phyloP scores from a whole-genome alignment of 208 protist genomes.

The Leishmania guyanensis region DNA sequence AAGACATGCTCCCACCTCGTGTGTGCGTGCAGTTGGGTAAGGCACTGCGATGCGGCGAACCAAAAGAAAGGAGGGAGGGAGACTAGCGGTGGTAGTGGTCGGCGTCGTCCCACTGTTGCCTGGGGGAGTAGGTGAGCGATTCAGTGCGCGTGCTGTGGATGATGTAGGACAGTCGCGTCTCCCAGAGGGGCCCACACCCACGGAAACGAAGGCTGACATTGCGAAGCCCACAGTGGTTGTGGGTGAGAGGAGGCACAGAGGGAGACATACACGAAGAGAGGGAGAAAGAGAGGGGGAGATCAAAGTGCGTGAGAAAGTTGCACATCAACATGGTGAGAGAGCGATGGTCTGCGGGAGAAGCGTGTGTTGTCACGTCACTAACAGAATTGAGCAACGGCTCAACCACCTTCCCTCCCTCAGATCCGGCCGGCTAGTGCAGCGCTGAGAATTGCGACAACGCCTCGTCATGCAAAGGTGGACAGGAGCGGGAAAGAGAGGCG shows the following conservation, averaged over 20 bases:
- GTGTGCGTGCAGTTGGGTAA: slow-evolving; percentile 1
- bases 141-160: not conserved
- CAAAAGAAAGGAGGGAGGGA: not conserved
- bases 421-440: not conserved
- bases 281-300: not conserved
- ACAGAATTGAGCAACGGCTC: not conserved
- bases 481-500: not conserved
- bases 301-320: not conserved
- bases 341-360: not conserved
- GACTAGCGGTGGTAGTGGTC: not conserved
- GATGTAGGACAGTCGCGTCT: slow-evolving; percentile 18
- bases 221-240: not conserved
- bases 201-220: not conserved
- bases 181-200: slow-evolving; percentile 20
- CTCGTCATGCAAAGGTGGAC: not conserved
- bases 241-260: not conserved
- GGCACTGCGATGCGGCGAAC: not conserved
- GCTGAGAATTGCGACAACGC: not conserved
- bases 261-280: not conserved
- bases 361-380: not conserved
- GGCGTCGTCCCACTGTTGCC: not conserved
- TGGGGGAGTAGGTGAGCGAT: not conserved
- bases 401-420: not conserved
- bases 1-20: slow-evolving; percentile 35
- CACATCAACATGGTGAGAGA: not conserved